A percentile compares a stretch with the other conserved stretches of the same genome.
Conservation (phyloP, 148 eudicot genomes). For the Bassia scoparia region DNA sequence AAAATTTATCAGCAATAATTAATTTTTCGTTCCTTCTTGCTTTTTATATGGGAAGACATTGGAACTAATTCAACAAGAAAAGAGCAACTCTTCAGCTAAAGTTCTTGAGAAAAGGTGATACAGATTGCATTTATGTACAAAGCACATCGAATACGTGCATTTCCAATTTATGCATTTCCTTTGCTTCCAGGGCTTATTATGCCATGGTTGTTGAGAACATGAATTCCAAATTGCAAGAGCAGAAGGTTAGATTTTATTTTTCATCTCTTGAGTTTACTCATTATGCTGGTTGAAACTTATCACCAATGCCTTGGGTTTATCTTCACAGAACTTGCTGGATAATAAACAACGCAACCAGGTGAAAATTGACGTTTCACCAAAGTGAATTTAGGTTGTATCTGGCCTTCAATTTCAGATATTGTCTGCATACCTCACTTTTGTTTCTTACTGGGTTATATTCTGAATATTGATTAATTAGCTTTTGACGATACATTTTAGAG, state of each 20-base stretch:
- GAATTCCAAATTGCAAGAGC: conserved; percentile 49
- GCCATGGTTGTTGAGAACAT: conserved; percentile 45
- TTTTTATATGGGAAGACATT: conserved; percentile 47
- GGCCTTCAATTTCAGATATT: background rate
- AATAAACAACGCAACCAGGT: conserved; percentile 26
- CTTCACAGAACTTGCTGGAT: conserved; percentile 31
- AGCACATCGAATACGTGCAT: background rate
- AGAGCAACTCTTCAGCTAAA: conserved; percentile 45
- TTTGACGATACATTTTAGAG: background rate
- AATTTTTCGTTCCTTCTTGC: background rate
- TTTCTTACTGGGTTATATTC: background rate
- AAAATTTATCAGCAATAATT: background rate
- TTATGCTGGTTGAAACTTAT: background rate
- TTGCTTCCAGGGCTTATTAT: conserved; percentile 54
- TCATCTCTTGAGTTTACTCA: background rate
- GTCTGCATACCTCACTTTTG: background rate
- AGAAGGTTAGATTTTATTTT: conserved; percentile 45
- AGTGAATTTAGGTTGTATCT: background rate
- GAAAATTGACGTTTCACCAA: conserved; percentile 2
- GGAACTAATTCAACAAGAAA: conserved; percentile 81
- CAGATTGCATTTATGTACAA: background rate
- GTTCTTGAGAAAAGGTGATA: conserved; percentile 61
- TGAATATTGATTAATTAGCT: background rate
- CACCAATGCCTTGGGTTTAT: background rate
- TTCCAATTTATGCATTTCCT: conserved; percentile 11